Evolutionary conservation across 371 early-diverging fungal species (phyloP), one percentile per base, ranked within the genome.

Genomic region (Lichtheimia ornata): DNA sequence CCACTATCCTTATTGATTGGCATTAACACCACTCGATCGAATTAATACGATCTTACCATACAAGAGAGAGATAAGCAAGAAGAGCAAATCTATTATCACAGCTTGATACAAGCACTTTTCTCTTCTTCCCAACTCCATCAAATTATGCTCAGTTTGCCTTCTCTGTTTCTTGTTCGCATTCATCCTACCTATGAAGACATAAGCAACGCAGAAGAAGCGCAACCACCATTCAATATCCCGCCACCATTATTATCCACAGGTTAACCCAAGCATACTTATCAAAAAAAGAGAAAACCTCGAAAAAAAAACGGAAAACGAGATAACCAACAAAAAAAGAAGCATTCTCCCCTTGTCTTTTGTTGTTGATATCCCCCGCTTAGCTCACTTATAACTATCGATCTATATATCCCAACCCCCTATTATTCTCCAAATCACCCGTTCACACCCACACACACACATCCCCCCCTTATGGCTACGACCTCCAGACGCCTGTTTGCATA

Each of bases 401-500:
- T n/a, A 9, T 17, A 7, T 14, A 17, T 24, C 47, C 42, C 43
- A 41, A 15, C 17, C 25, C 56, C 56, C 17, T 4, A 5, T 43
- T 4, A 5, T 43, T n/a, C 44, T 24, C 56, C 17, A 50, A 50
- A 15, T 25, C 41, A n/a, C 27, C 22, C 18, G 17, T 42, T 18
- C 20, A 53, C 52, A 43, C 28, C 28, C 50, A 50, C 30, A 11
- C 59, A 44, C 25, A 41, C 28, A 53, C n/a, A n/a, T n/a, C 3
- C 13, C 28, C 11, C 57, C 41, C 41, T 20, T 27, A 63, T 63
- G 58, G 22, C 63, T 30, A 52, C 63, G 27, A 53, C 63, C 13
- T 52, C 63, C 27, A 56, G 52, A 53, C 52, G 63, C 35, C 44
- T 63, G 13, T 51, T 63, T 50, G 52, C 63, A 18, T 63, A 63